Evolutionary conservation across 1,284 basidiomycete species (phyloP), one percentile per base, ranked within the genome.

Genomic region (Earliella scabrosa): DNA sequence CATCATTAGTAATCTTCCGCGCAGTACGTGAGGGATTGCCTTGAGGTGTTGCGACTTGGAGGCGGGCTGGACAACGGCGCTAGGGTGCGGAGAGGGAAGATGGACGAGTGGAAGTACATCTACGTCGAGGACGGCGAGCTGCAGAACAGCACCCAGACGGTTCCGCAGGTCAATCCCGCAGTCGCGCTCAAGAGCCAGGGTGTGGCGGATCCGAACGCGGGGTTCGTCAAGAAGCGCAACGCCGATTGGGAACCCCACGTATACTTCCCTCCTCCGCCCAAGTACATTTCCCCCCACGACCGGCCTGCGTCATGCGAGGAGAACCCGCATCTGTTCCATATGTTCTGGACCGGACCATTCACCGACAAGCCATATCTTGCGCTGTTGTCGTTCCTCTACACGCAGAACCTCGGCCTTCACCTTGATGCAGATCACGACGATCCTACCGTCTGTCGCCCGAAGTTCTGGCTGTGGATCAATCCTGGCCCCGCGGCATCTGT

Each of bases 331-430:
- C 72, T 90, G 40, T 91, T 88, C 76, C 89, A 92, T 73, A 90
- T 91, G 80, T 92, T 90, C 74, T 91, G 89, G 88, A 86, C 88
- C 0, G 89, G 89, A 2, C 82, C 87, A 0, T 90, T 92, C 75
- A 89, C 87, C 9, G 88, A 91, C 73, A 90, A 90, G 69, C 89
- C 89, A 2, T 90, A 90, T 75, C 81, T 87, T 65, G 86, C 88
- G 1, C 74, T 90, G 54, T 75, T 88, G 50, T 91, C 89, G 11
- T 91, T 87, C 77, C 74, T 91, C 35, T 91, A 82, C 73, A 90
- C 89, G 1, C 89, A 92, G 66, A 90, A 90, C 64, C 74, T 86
- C 26, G 85, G 82, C 18, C 76, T 92, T 27, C 79, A 88, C 65
- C 67, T 78, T 23, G 72, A 76, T 59, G 70, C 72, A 38, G 74